phyloP scores from a whole-genome alignment of 441 rosid species.

The Hura crepitans region DNA sequence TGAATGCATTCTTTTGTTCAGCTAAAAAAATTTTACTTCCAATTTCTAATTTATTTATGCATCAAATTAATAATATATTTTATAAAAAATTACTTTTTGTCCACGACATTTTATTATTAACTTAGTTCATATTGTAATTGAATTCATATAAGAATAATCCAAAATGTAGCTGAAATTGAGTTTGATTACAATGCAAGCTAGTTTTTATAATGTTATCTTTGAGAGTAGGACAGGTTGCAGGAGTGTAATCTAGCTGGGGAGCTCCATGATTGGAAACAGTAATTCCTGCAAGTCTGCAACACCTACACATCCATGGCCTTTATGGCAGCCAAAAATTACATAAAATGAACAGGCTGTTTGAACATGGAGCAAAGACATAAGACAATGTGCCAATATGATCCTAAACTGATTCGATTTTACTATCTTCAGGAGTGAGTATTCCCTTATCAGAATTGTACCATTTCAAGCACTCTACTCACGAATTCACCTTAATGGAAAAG shows the following conservation, averaged over 20 bases:
- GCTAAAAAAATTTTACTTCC: too few relatives aligned
- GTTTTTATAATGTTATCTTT: too few relatives aligned
- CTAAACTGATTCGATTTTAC: constrained; percentile 35
- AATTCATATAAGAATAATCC: too few relatives aligned
- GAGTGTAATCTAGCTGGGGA: constrained; percentile 53
- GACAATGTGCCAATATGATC: background rate
- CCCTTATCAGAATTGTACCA: constrained; percentile 61
- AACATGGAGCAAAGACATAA: background rate
- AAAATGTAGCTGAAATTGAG: too few relatives aligned
- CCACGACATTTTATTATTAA: too few relatives aligned
- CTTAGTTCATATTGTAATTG: too few relatives aligned
- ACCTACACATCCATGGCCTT: constrained; percentile 47
- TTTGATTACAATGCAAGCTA: too few relatives aligned
- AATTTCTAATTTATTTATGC: too few relatives aligned
- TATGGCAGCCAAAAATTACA: constrained; percentile 32
- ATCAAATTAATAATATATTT: too few relatives aligned
- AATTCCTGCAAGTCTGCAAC: constrained; percentile 45
- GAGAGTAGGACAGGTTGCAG: constrained; percentile 42
- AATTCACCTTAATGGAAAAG: too few relatives aligned
- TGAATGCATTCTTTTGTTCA: too few relatives aligned
- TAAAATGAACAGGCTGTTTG: background rate
- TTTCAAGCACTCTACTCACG: constrained; percentile 39
- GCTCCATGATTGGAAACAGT: constrained; percentile 55
- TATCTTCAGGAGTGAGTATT: constrained; percentile 70
- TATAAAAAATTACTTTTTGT: too few relatives aligned